Evolutionary conservation across 139 green algal species (phyloP).

Genomic region (Diplosphaera chodatii): DNA sequence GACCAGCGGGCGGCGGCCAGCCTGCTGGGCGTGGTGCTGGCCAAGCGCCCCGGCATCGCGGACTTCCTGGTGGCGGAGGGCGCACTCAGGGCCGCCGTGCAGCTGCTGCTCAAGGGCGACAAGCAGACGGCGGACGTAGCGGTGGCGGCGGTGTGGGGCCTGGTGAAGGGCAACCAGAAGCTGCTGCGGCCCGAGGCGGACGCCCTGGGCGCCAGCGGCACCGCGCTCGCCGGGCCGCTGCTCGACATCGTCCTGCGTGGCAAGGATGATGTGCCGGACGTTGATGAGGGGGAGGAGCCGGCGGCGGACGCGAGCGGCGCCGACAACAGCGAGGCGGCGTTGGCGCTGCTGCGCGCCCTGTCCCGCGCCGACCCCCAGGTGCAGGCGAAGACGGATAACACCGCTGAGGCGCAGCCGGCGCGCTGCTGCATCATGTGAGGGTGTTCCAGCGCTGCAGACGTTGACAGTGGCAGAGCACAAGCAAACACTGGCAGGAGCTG

Average conservation of each 20-base stretch:
- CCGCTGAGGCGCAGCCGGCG: neutral
- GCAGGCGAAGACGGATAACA: neutral
- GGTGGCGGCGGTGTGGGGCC: neutral
- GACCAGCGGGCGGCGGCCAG: neutral
- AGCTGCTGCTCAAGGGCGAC: slow-evolving; percentile 1
- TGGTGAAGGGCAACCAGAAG: neutral
- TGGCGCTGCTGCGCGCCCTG: neutral
- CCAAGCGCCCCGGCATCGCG: neutral
- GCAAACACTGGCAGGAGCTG: no score
- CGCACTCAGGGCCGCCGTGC: neutral
- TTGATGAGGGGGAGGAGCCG: neutral
- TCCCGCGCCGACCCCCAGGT: neutral
- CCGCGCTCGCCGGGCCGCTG: neutral
- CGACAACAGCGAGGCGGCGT: neutral
- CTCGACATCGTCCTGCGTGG: neutral
- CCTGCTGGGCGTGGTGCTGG: neutral
- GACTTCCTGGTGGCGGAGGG: neutral
- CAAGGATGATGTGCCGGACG: neutral
- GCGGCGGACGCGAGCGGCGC: neutral
- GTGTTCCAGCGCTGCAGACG: no score
- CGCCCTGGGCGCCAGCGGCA: neutral
- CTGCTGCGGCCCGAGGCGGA: neutral
- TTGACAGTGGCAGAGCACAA: no score
- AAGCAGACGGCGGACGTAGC: neutral
- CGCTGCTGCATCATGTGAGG: neutral